phyloP scores from a whole-genome alignment of 768 basidiomycete species.

The Rhodotorula kratochvilovae region DNA sequence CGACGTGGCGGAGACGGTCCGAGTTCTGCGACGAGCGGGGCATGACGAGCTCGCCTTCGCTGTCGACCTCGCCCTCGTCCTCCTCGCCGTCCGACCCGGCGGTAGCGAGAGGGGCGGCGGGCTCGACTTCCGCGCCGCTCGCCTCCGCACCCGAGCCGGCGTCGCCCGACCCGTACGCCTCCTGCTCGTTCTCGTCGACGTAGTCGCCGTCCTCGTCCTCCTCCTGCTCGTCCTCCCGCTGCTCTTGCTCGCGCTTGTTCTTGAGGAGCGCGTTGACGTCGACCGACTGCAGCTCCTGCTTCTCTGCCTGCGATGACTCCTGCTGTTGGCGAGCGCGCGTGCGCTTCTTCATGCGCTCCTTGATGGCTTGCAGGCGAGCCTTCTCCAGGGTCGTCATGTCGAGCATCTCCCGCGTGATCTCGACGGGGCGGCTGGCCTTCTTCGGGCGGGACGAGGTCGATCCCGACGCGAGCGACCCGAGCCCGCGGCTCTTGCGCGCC shows the following conservation, averaged over 20 bases:
- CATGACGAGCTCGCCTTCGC: slow-evolving; percentile 28
- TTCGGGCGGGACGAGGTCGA: background rate
- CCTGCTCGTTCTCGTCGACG: slow-evolving; percentile 3
- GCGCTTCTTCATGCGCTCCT: slow-evolving; percentile 3
- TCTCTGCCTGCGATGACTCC: background rate
- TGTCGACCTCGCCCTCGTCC: slow-evolving; percentile 23
- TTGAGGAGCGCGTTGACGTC: slow-evolving; percentile 8
- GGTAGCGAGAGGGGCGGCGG: background rate
- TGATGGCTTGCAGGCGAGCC: background rate
- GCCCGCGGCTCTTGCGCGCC: background rate
- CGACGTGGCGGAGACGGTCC: slow-evolving; percentile 2
- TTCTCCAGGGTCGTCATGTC: background rate
- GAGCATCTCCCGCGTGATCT: background rate
- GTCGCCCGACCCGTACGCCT: background rate
- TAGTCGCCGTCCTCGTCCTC: slow-evolving; percentile 17
- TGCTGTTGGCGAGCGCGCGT: background rate
- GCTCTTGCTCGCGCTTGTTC: slow-evolving; percentile 15
- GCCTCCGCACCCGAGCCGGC: background rate
- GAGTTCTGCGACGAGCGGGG: slow-evolving; percentile 30
- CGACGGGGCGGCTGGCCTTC: background rate
- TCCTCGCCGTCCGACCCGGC: background rate
- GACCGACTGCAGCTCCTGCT: background rate
- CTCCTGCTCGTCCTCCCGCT: slow-evolving; percentile 11
- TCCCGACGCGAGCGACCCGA: background rate
- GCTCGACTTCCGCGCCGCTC: background rate